Evolutionary conservation across 2,329 filamentous ascomycete genomes (phyloP), one percentile per base, ranked within the genome.

Genomic region (Aspergillus fumigatiaffinis): DNA sequence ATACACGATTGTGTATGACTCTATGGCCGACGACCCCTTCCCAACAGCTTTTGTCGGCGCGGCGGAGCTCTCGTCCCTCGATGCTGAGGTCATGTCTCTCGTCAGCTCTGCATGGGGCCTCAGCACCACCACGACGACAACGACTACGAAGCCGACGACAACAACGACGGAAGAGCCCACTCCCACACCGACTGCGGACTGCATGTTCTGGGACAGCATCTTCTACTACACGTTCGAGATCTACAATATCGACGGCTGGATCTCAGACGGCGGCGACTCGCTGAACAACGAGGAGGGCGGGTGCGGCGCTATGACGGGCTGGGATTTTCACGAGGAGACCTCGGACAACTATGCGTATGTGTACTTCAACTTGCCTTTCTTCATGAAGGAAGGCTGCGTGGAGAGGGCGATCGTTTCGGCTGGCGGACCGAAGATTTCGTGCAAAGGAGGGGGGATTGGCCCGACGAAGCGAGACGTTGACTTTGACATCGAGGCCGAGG

Each of bases 321-420:
- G 28, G 28, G 28, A 29, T 2, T 29, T 6, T 6, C 28, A 29
- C 28, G 28, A 29, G 28, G 28, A 29, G 28, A 9, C 8, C 28
- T 29, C 28, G 28, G 28, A 29, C 8, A 8, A 29, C 28, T 29
- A 29, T 29, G 28, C 28, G 28, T 29, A 29, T 41, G 38, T 17
- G 17, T 58, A 57, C 50, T 68, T 68, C 52, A 61, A 60, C 52
- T 57, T 68, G 23, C 64, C 63, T 17, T 58, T 64, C 51, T 48
- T 65, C 32, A 65, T 68, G 35, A 67, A 67, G 53, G 51, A 32
- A 10, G 67, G 67, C 10, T 69, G 67, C 53, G 64, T 69, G 25
- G 66, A 68, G 59, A 60, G 65, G 26, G 67, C 67, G 26, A 68
- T 69, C 41, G 59, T 57, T 28, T 67, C 64, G 3, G 66, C 65